phyloP scores from a whole-genome alignment of 306 rosid genomes.

The Erythrophleum fordii region DNA sequence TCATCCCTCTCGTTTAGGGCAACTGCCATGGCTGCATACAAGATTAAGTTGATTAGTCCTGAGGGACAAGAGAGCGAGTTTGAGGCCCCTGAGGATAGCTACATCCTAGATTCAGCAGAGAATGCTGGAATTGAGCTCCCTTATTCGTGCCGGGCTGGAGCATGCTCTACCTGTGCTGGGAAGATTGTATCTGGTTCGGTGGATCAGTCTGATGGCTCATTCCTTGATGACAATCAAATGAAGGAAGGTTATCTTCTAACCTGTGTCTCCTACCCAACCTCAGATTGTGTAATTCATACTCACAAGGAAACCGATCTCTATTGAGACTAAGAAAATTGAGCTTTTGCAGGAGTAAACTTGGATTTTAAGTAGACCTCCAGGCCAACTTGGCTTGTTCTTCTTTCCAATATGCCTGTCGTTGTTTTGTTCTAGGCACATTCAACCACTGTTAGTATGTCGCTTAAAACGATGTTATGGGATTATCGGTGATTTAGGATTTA shows the following conservation, averaged over 20 bases:
- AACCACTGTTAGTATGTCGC: neutral
- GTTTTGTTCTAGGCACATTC: neutral
- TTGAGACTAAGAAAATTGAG: slow-evolving; percentile 40
- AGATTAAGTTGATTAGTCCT: slow-evolving; percentile 71
- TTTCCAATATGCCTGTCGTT: slow-evolving; percentile 6
- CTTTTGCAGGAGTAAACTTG: slow-evolving; percentile 9
- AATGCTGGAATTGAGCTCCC: slow-evolving; percentile 78
- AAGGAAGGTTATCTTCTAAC: slow-evolving; percentile 63
- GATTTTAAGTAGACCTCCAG: slow-evolving; percentile 26
- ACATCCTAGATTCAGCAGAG: slow-evolving; percentile 85
- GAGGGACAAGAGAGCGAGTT: slow-evolving; percentile 66
- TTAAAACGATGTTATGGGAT: slow-evolving; percentile 10
- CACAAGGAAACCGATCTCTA: slow-evolving; percentile 80
- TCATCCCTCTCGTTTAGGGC: slow-evolving; percentile 53
- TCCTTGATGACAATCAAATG: slow-evolving; percentile 73
- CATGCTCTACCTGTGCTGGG: slow-evolving; percentile 87
- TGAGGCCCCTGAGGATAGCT: slow-evolving; percentile 72
- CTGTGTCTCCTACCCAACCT: slow-evolving; percentile 75
- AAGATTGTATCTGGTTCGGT: slow-evolving; percentile 62
- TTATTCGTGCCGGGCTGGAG: slow-evolving; percentile 90
- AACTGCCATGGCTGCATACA: slow-evolving; percentile 71
- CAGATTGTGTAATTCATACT: slow-evolving; percentile 74
- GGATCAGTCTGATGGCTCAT: slow-evolving; percentile 82
- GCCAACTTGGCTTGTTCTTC: slow-evolving; percentile 31
- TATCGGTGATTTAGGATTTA: slow-evolving; percentile 23